Evolutionary conservation across 2,329 filamentous ascomycete genomes (phyloP), one percentile per base, ranked within the genome.

Genomic region (Xylariaceae sp.): DNA sequence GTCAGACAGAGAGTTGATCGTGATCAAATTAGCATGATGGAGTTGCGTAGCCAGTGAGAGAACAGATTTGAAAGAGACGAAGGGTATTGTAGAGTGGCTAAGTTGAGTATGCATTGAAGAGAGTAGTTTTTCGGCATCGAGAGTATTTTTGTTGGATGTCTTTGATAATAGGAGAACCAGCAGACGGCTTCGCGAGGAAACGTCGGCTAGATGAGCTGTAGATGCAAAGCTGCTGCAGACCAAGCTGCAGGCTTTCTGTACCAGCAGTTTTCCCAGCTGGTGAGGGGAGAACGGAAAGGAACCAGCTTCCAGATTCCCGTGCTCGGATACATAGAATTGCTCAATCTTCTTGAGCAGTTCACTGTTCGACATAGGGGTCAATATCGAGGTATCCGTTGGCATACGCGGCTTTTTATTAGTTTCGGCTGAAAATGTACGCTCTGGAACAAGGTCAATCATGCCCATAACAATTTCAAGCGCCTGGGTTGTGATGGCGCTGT

Each of bases 261-360:
- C 73, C 7, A 91, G 79, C 50, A 88, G 75, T 64, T 86, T 82
- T n/a, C 83, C 84, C 23, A 85, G 73, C 18, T 80, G 76, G 15
- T 75, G 74, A 4, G 82, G 73, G 8, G 77, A 73, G 64, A 89
- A 87, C 3, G 88, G 88, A 2, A 83, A 76, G 4, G 79, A 72
- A 6, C 80, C 78, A 41, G 81, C 79, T 60, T 90, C 88, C 17
- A 89, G 74, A 64, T 84, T 90, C 48, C 86, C 87, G 70, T 89
- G 88, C 61, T 88, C 86, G 61, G 83, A 78, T 39, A 86, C 78
- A 71, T 92, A 92, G 67, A 91, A 92, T 8, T 76, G 74, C 65
- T 79, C 81, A 55, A 90, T 84, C 60, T 75, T 82, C 61, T 82
- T 81, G 51, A 89, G 72, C 9, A 89, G 73, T 44, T 86, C 82